These are phyloP conservation scores for Davidsoniella neocaledoniae DNA, from an alignment of 2,329 filamentous ascomycete genomes.

Conservation along the genomic window DNA sequence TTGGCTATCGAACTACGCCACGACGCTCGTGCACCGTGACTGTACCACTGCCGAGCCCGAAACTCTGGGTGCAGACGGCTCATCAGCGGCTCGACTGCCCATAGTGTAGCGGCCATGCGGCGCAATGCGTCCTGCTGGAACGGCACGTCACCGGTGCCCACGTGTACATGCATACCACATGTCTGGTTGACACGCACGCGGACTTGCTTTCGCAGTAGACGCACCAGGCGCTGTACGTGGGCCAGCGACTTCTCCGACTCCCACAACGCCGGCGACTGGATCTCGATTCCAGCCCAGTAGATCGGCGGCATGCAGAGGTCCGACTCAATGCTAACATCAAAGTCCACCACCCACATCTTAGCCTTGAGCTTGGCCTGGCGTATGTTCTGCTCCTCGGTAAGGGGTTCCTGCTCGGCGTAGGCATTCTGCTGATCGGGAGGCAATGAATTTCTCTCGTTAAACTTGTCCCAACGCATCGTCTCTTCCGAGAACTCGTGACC, in stretches of 20 bases:
- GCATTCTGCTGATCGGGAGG: too few relatives aligned
- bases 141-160: constrained; percentile 20
- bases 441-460: too few relatives aligned
- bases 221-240: constrained; percentile 19
- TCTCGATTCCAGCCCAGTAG: constrained; percentile 18
- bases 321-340: neutral
- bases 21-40: constrained; percentile 1
- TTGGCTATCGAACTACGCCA: neutral
- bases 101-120: constrained; percentile 20
- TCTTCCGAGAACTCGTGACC: neutral
- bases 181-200: constrained; percentile 20
- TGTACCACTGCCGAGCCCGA: constrained; percentile 14
- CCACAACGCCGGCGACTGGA: constrained; percentile 21
- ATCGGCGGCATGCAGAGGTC: neutral
- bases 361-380: neutral
- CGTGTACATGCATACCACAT: constrained; percentile 23
- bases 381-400: neutral
- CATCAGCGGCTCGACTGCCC: constrained; percentile 22
- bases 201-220: constrained; percentile 19
- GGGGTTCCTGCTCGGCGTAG: too few relatives aligned
- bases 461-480: neutral
- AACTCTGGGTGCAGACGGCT: constrained; percentile 21
- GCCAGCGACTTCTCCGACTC: constrained; percentile 17
- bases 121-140: constrained; percentile 18
- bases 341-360: neutral